Percentiles rank a stretch among this genome's conserved stretches.
Evolutionary conservation across 1,139 yeast genomes (phyloP).

Genomic region (Geotrichum macrosporum): DNA sequence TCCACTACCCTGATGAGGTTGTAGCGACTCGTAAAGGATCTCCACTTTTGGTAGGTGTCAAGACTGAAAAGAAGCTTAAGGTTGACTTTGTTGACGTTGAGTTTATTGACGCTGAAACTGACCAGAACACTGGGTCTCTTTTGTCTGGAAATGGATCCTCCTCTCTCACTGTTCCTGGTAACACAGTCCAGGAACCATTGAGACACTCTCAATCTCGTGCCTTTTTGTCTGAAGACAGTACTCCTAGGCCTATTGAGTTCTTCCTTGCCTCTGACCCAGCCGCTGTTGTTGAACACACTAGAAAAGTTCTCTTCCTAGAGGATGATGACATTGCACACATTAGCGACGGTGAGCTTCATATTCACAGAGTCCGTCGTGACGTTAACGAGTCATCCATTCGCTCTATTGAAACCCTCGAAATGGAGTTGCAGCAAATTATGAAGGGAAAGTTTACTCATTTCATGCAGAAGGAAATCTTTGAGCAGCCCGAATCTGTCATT

Average conservation of each 20-base stretch:
- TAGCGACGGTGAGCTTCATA: constrained; percentile 96
- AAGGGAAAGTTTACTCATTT: constrained; percentile 94
- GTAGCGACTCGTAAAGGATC: constrained; percentile 98
- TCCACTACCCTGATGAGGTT: constrained; percentile 91
- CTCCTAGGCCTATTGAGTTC: constrained; percentile 92
- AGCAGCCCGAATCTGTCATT: constrained; percentile 96
- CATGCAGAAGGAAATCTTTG: constrained; percentile 98
- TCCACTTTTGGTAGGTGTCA: constrained; percentile 94
- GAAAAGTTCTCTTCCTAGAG: constrained; percentile 91
- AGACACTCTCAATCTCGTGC: constrained; percentile 93
- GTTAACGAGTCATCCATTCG: constrained; percentile 91
- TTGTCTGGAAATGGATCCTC: constrained; percentile 6
- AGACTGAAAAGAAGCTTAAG: constrained; percentile 89
- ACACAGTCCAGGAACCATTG: constrained; percentile 49
- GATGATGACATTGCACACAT: constrained; percentile 99
- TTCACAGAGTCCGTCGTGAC: constrained; percentile 89
- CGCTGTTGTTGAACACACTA: constrained; percentile 95
- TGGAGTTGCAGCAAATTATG: constrained; percentile 97
- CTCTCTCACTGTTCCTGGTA: constrained; percentile 26
- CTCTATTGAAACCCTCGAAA: constrained; percentile 92
- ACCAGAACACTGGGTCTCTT: constrained; percentile 18
- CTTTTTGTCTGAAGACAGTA: constrained; percentile 83
- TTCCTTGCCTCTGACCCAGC: constrained; percentile 97
- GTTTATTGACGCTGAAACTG: constrained; percentile 58
- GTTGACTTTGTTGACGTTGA: constrained; percentile 98